Percentiles rank a stretch among this genome's conserved stretches.
phyloP scores from a whole-genome alignment of 139 green algal species.

The Dunaliella sp. region DNA sequence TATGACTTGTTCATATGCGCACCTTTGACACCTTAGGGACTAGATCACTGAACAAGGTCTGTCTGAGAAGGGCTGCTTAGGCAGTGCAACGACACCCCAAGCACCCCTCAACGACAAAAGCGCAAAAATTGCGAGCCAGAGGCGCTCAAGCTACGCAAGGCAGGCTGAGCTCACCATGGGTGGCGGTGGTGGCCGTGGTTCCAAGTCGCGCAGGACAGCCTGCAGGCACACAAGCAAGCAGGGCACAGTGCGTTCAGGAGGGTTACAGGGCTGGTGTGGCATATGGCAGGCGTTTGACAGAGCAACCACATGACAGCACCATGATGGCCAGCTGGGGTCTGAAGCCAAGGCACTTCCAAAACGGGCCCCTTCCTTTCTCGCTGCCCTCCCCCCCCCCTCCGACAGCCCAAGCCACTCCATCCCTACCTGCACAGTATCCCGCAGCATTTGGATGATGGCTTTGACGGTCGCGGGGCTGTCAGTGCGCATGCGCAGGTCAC shows the following conservation, averaged over 20 bases:
- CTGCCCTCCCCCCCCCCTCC: neutral
- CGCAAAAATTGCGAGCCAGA: too few relatives aligned
- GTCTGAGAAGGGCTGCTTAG: too few relatives aligned
- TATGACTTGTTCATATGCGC: too few relatives aligned
- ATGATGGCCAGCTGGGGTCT: neutral
- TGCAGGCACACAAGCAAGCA: neutral
- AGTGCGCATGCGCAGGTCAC: conserved; percentile 56
- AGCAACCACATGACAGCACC: too few relatives aligned
- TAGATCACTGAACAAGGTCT: too few relatives aligned
- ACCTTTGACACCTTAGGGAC: too few relatives aligned
- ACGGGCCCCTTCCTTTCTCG: neutral
- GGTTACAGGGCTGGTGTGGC: too few relatives aligned
- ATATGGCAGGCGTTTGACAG: too few relatives aligned
- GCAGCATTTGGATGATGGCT: conserved; percentile 45
- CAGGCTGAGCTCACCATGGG: neutral
- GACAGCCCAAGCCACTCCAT: neutral
- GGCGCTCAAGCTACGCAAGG: too few relatives aligned
- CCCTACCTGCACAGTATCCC: conserved; percentile 46
- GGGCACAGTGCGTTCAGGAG: neutral
- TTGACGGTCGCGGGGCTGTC: conserved; percentile 24
- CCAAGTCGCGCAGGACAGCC: neutral
- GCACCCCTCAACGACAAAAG: too few relatives aligned
- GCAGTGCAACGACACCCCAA: too few relatives aligned
- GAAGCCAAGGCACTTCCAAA: neutral
- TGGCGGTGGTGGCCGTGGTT: neutral